Evolutionary conservation across 371 early-diverging fungal genomes (phyloP).

Genomic region (Actinomucor elegans): DNA sequence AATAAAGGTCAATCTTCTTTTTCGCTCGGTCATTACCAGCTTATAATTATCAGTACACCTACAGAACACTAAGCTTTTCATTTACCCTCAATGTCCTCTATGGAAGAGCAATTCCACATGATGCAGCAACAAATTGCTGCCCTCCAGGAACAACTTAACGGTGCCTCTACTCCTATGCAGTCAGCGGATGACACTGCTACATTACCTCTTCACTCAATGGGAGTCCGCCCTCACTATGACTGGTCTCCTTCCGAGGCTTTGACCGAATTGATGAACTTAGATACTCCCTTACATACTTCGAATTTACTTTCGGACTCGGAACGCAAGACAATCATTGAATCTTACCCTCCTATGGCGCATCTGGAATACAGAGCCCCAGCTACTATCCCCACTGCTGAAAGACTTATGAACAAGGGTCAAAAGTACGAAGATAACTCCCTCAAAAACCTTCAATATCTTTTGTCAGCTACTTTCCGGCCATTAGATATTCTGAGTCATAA

Average conservation of each 20-base stretch:
- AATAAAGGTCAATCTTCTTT: slow-evolving; percentile 6
- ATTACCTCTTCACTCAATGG: neutral
- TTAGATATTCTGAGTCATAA: slow-evolving; percentile 10
- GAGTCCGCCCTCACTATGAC: slow-evolving; percentile 7
- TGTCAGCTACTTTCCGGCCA: slow-evolving; percentile 13
- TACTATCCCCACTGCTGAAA: slow-evolving; percentile 8
- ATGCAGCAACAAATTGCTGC: slow-evolving; percentile 6
- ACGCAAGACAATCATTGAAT: slow-evolving; percentile 12
- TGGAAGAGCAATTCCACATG: neutral
- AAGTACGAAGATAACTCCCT: slow-evolving; percentile 8
- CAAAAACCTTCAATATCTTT: slow-evolving; percentile 12
- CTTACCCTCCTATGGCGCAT: slow-evolving; percentile 10
- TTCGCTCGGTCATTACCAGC: slow-evolving; percentile 12
- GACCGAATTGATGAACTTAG: neutral
- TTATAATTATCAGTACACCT: neutral
- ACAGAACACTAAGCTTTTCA: neutral
- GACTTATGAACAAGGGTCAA: slow-evolving; percentile 12
- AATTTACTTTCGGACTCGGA: neutral
- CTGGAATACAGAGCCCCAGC: slow-evolving; percentile 8
- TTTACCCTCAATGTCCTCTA: neutral
- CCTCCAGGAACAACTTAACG: neutral
- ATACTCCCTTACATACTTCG: neutral
- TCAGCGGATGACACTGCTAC: slow-evolving; percentile 4
- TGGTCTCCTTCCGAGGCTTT: slow-evolving; percentile 11
- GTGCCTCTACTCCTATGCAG: neutral